These are phyloP conservation scores for Cucumis variabilis DNA, from an alignment of 331 rosid species.

Conservation along the genomic window DNA sequence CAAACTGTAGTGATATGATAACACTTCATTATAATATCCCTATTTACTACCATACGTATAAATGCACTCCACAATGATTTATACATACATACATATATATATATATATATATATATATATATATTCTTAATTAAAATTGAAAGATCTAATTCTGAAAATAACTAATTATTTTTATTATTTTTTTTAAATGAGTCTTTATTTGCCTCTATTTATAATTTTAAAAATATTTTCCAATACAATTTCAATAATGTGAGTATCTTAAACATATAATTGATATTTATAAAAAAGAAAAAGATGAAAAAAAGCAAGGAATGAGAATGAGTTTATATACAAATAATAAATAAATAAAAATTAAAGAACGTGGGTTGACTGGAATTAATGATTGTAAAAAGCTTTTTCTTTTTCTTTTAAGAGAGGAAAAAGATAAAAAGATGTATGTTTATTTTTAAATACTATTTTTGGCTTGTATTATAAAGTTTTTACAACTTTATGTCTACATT, in stretches of 20 bases:
- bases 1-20: background rate
- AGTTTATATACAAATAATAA: background rate
- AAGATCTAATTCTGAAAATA: background rate
- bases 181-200: too few species aligned
- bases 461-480: too few species aligned
- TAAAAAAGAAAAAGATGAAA: background rate
- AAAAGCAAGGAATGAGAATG: background rate
- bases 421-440: too few species aligned
- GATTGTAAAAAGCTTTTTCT: background rate
- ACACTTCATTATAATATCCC: background rate
- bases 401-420: too few species aligned
- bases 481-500: too few species aligned
- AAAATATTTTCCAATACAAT: too few species aligned
- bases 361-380: slow-evolving; percentile 25
- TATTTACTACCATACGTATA: background rate
- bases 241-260: too few species aligned
- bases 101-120: too few species aligned
- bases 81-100: too few species aligned
- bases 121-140: background rate
- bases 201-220: too few species aligned
- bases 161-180: background rate
- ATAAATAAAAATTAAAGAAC: background rate
- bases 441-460: too few species aligned
- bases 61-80: background rate
- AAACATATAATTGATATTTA: too few species aligned